Evolutionary conservation across 1,139 yeast species (phyloP), one percentile per base, ranked within the genome.

Genomic region (Geotrichum phurueaensis): DNA sequence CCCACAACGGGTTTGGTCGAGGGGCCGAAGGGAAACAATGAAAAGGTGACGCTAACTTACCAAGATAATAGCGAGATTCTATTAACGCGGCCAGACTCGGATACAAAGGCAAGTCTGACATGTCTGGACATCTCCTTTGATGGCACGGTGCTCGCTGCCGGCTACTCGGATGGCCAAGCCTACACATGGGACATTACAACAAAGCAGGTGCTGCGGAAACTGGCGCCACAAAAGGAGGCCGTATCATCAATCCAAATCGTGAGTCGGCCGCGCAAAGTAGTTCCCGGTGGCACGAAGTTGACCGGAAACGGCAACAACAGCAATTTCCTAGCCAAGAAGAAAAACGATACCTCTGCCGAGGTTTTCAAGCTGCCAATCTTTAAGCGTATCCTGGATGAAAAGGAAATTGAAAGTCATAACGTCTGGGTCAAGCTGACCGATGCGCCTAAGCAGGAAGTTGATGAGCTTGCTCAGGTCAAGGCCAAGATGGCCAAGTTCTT

Each of bases 171-270:
- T 22, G 98, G 98, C 1, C 78, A 82, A 48, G 83, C 89, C 1
- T 81, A 81, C 58, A 81, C 86, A 0, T 81, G 88, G 68, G 97
- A 92, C 71, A 78, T 87, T 9, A 83, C 84, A 6, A 86, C 97
- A 1, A 83, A 84, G 68, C 98, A 94, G 75, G 85, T 88, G 23
- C 77, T 85, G 29, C 84, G 85, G 68, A 81, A 84, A 29, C 78
- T 87, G 65, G 84, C 85, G 60, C 82, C 84, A 27, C 77, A 86
- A 58, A 67, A 65, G 52, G 74, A 61, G 57, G 64, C 66, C 23
- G 59, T 60, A 31, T 51, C 60, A 45, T 60, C 64, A 4, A 52
- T 64, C 6, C 58, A 56, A 39, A 56, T 61, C 39, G 48, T 61
- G 12, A 45, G 53, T 15, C 54, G 60, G 13, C 48, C 43, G 18